A percentile compares a stretch with the other conserved stretches of the same genome.
phyloP scores from a whole-genome alignment of 2,329 filamentous ascomycete genomes.

The Nannizziopsis barbatae region DNA sequence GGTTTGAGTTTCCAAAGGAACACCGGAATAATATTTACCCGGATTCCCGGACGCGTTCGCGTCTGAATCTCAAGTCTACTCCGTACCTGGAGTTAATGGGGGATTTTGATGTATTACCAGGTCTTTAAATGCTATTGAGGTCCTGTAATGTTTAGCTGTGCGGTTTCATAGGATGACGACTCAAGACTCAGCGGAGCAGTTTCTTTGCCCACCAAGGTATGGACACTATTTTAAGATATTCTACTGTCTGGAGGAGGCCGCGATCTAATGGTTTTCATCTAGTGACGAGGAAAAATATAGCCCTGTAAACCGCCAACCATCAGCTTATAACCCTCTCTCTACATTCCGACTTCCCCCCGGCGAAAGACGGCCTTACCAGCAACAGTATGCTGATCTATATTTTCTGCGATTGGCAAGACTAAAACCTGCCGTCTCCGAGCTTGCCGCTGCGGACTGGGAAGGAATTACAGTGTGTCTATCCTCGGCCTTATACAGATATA shows the following conservation, averaged over 20 bases:
- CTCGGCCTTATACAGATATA: background rate
- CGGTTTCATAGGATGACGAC: background rate
- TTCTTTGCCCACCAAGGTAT: slow-evolving; percentile 25
- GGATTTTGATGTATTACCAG: no score
- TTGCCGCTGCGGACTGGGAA: slow-evolving; percentile 65
- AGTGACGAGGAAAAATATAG: slow-evolving; percentile 28
- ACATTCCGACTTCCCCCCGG: slow-evolving; percentile 62
- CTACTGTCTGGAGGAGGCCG: background rate
- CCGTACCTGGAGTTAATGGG: no score
- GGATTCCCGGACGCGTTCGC: no score
- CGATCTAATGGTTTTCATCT: background rate
- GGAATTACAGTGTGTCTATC: slow-evolving; percentile 47
- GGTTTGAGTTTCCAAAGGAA: no score
- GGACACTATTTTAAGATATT: slow-evolving; percentile 1
- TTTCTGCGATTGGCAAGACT: slow-evolving; percentile 80
- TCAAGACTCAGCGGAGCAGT: slow-evolving; percentile 15
- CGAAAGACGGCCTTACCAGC: slow-evolving; percentile 61
- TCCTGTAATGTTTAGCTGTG: no score
- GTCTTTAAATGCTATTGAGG: no score
- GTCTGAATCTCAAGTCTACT: no score
- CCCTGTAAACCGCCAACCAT: slow-evolving; percentile 44
- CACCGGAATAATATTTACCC: no score
- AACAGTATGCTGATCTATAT: slow-evolving; percentile 97
- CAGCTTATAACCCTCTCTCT: slow-evolving; percentile 60
- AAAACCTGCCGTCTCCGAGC: slow-evolving; percentile 67